Evolutionary conservation across 805 yeast species (phyloP).

Genomic region (Cyberlindnera suaveolens): DNA sequence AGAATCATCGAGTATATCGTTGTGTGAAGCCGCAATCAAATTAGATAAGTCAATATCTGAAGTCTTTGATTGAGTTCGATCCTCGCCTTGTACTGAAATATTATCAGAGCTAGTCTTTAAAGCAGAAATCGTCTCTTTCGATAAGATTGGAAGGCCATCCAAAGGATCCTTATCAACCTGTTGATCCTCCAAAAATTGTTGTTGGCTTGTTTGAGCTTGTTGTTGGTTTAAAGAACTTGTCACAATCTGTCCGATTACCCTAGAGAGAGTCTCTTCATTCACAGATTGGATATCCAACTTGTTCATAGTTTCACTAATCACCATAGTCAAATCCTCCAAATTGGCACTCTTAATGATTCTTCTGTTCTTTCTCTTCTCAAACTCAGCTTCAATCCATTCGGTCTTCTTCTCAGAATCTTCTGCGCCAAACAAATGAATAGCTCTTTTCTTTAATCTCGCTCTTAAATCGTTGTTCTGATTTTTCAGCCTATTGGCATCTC

Average conservation of each 20-base stretch:
- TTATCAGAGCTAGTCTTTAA: too few species aligned
- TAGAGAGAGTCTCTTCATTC: conserved; percentile 25
- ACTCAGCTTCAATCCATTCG: conserved; percentile 74
- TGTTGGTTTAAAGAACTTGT: conserved; percentile 11
- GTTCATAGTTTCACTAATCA: conserved; percentile 23
- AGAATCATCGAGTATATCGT: not conserved
- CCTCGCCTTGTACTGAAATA: not conserved
- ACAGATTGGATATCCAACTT: conserved; percentile 45
- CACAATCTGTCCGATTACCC: conserved; percentile 22
- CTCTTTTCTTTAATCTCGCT: conserved; percentile 69
- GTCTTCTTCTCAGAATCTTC: conserved; percentile 46
- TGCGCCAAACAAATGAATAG: conserved; percentile 59
- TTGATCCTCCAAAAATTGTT: not conserved
- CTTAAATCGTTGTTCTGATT: conserved; percentile 86
- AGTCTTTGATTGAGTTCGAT: not conserved
- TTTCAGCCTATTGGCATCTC: conserved; percentile 70
- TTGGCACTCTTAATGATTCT: conserved; percentile 41
- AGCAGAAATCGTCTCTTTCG: too few species aligned
- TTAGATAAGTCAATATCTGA: conserved; percentile 8
- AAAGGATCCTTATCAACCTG: not conserved
- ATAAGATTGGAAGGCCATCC: too few species aligned
- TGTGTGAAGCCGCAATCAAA: conserved; percentile 2
- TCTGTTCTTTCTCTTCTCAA: conserved; percentile 55
- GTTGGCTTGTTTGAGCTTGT: not conserved
- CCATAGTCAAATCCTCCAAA: conserved; percentile 22